Evolutionary conservation across 495 filamentous ascomycete genomes (phyloP), one percentile per base, ranked within the genome.

Genomic region (Trichodelitschia bisporula): DNA sequence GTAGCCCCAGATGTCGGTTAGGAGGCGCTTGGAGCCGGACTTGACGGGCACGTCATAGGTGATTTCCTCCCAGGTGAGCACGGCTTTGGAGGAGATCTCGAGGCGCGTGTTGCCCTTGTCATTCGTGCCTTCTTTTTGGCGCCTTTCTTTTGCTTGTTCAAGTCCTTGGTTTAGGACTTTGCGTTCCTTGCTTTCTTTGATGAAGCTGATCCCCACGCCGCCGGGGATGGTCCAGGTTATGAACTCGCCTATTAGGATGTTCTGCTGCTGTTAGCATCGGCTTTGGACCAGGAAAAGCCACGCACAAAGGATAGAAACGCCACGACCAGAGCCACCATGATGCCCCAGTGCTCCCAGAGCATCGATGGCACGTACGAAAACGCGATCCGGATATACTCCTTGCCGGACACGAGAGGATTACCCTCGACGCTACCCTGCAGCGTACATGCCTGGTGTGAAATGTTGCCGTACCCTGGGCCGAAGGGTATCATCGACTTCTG

Each of bases 311-410:
- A 41, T 9, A 89, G 56, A 49, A 79, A 82, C 8, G 57, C 66
- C 30, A 62, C 39, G 19, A 80, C 74, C 14, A 82, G 49, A 3
- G 58, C 67, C 11, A 74, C 36, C 38, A 79, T 63, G 28, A 80
- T 77, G 4, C 73, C 76, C 47, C 69, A 77, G 37, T 83, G 76
- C 12, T 73, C 57, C 74, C 76, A 79, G 1, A 80, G 53, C 19
- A 75, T 60, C 1, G 46, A 45, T 0, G 56, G 56, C 17, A 49
- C 39, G 43, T 80, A 83, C 2, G 58, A 56, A 46, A 72, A 83
- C 1, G 54, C 64, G 4, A 59, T 48, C 0, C 59, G 51, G 34
- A 79, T 57, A 43, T 83, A 82, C 15, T 49, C 61, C 0, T 49
- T 48, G 1, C 76, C 76, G 0, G 56, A 52, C 23, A 82, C 58